Evolutionary conservation across 2,329 filamentous ascomycete species (phyloP).

Genomic region (Trichoderma sp.): DNA sequence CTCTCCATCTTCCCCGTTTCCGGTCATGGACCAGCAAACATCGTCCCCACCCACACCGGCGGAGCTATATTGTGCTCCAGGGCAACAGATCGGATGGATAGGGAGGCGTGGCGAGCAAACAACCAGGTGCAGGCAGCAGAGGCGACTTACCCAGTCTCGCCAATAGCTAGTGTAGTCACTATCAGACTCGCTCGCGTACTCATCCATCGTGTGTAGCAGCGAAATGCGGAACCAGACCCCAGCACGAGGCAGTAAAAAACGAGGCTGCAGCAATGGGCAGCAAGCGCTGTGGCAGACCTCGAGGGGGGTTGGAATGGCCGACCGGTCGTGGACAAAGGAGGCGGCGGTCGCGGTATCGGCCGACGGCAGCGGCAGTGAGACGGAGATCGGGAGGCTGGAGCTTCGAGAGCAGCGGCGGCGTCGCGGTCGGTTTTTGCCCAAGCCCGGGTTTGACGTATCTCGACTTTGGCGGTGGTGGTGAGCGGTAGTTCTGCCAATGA

Average conservation of each 20-base stretch:
- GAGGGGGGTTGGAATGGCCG: background rate
- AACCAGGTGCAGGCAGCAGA: background rate
- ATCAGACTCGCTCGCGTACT: constrained; percentile 96
- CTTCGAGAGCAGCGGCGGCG: background rate
- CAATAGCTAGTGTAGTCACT: constrained; percentile 99
- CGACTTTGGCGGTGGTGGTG: constrained; percentile 7
- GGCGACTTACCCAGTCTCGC: constrained; percentile 88
- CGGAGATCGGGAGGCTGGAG: background rate
- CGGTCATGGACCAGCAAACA: background rate
- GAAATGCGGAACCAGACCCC: constrained; percentile 4
- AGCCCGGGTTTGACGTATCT: constrained; percentile 9
- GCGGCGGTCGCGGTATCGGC: background rate
- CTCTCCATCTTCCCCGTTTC: background rate
- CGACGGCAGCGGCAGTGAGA: background rate
- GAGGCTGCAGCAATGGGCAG: constrained; percentile 30
- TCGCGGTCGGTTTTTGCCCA: background rate
- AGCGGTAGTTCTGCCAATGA: constrained; percentile 1
- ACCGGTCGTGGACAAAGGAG: background rate
- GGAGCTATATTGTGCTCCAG: background rate
- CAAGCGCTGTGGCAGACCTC: background rate
- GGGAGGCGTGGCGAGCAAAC: background rate
- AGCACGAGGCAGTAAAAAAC: constrained; percentile 24
- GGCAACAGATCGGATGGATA: background rate
- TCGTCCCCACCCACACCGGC: background rate
- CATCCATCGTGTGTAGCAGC: constrained; percentile 69